phyloP scores from a whole-genome alignment of 306 rosid genomes.

The Rosa lucieae region DNA sequence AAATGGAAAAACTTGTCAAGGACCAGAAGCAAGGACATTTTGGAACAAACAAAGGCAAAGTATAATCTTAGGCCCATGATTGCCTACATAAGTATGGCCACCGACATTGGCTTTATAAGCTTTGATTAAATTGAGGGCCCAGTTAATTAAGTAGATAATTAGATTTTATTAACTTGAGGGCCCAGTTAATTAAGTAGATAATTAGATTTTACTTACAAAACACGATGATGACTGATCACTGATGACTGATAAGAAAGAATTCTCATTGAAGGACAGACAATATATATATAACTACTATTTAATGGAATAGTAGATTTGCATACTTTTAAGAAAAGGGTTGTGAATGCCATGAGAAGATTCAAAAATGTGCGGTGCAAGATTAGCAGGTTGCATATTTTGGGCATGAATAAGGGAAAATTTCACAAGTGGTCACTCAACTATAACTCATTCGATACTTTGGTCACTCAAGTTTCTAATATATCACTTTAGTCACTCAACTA shows the following conservation, averaged over 20 bases:
- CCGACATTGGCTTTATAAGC: conserved; percentile 52
- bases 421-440: too few species aligned
- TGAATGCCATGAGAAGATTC: conserved; percentile 4
- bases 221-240: conserved; percentile 14
- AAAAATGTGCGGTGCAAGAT: background rate
- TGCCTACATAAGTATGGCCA: conserved; percentile 47
- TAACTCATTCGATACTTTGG: too few species aligned
- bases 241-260: background rate
- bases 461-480: too few species aligned
- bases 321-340: conserved; percentile 33
- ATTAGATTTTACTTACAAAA: conserved; percentile 20
- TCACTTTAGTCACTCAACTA: too few species aligned
- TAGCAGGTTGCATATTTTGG: background rate
- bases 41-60: conserved; percentile 31
- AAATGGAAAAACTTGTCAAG: conserved; percentile 23
- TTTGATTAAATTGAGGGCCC: conserved; percentile 20
- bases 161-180: conserved; percentile 24
- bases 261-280: conserved; percentile 15
- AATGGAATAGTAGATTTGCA: conserved; percentile 54
- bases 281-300: conserved; percentile 31
- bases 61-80: conserved; percentile 35
- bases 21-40: conserved; percentile 38
- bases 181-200: conserved; percentile 23
- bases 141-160: conserved; percentile 23
- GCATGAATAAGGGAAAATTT: too few species aligned